Conservation (phyloP, 1,139 yeast species). For the Magnusiomyces suaveolens region DNA sequence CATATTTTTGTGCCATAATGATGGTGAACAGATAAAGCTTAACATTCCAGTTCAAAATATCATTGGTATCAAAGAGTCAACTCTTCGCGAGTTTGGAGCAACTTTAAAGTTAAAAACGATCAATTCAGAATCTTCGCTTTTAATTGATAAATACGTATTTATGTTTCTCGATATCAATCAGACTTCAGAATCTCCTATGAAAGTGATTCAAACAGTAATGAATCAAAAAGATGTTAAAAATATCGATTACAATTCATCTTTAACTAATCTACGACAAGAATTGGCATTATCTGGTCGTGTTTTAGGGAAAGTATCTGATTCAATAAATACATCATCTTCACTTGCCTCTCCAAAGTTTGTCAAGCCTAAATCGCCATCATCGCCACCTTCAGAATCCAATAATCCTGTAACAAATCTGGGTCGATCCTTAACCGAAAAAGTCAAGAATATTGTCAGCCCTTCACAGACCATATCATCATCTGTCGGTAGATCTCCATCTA, state of each 20-base stretch:
- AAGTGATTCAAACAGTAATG: constrained; percentile 12
- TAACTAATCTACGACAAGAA: background rate
- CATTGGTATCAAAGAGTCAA: constrained; percentile 48
- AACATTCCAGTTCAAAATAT: constrained; percentile 67
- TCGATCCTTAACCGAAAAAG: background rate
- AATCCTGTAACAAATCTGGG: background rate
- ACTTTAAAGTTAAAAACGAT: constrained; percentile 41
- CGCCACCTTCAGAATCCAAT: background rate
- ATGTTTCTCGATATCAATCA: constrained; percentile 42
- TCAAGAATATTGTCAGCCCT: background rate
- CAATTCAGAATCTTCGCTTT: constrained; percentile 43
- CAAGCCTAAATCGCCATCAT: background rate
- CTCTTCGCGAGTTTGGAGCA: constrained; percentile 43
- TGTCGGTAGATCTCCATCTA: background rate
- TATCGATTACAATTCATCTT: background rate
- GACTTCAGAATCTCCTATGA: constrained; percentile 11
- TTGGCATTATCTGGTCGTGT: constrained; percentile 6
- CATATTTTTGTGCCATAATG: constrained; percentile 62
- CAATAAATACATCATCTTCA: constrained; percentile 6
- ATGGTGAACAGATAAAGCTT: constrained; percentile 62
- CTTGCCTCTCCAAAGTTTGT: background rate
- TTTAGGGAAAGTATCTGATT: constrained; percentile 11
- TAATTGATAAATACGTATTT: constrained; percentile 57
- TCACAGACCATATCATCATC: background rate
- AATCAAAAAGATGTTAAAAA: constrained; percentile 7